Evolutionary conservation across 208 protist genomes (phyloP), one percentile per base, ranked within the genome.

Genomic region (Trypanosoma platydactyli): DNA sequence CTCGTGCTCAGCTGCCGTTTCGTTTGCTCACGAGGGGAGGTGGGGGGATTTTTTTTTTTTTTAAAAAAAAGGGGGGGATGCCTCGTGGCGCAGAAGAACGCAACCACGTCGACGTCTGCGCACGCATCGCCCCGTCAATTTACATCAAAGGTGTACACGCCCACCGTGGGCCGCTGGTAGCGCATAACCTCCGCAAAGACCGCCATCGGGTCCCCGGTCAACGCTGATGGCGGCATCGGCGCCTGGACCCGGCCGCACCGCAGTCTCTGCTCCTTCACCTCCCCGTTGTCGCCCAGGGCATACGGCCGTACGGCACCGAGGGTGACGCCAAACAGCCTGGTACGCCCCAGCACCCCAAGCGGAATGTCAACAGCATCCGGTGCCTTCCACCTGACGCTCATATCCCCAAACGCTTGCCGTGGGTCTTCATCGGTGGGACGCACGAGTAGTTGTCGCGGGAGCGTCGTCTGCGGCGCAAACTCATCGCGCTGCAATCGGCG

Each of bases 181-280:
- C 68, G 68, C 68, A 73, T 73, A 18, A 53, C 51, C 51, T 73
- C 68, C 27, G 55, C 53, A 67, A 73, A 73, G 5, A 73, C 68
- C 40, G 20, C 44, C 60, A 73, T 29, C 40, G 68, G 58, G 33
- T 73, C 68, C 0, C 52, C 51, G 16, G 38, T 60, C 7, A 62
- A 6, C 12, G 59, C 58, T 0, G 68, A 67, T 7, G n/a, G 52
- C 13, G 68, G 68, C 68, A 73, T 73, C 1, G 52, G 6, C 0
- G 35, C 40, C 15, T 20, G 20, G 5, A 16, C 27, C 5, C 49
- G n/a, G 30, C 45, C 53, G 6, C 38, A 50, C 41, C 29, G 30
- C 20, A 13, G 27, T 16, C 54, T 29, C 25, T 0, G 48, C 11
- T 29, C 18, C 33, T 29, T 45, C 12, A 18, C 5, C 13, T 40